Evolutionary conservation across 2,329 filamentous ascomycete genomes (phyloP).

Genomic region (Pseudogymnoascus sp.): DNA sequence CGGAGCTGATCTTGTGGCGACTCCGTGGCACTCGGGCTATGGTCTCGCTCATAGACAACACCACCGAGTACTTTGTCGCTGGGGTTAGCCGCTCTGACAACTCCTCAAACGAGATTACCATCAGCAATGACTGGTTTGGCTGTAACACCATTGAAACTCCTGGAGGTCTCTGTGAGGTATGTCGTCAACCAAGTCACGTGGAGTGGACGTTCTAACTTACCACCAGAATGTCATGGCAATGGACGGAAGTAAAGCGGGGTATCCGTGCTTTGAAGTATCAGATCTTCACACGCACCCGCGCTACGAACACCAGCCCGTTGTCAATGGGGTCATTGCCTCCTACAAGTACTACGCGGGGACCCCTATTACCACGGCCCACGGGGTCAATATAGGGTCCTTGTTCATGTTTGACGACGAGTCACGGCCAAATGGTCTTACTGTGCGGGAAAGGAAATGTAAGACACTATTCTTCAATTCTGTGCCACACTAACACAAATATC

Average conservation of each 20-base stretch:
- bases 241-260: constrained; percentile 15
- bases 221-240: constrained; percentile 18
- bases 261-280: constrained; percentile 21
- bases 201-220: neutral
- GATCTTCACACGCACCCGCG: constrained; percentile 19
- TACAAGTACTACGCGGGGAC: constrained; percentile 24
- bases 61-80: constrained; percentile 24
- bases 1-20: constrained; percentile 16
- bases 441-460: constrained; percentile 31
- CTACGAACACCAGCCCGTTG: constrained; percentile 19
- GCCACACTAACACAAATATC: neutral
- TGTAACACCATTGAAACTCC: constrained; percentile 20
- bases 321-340: constrained; percentile 17
- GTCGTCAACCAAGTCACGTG: neutral
- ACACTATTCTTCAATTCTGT: neutral
- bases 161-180: constrained; percentile 25
- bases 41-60: constrained; percentile 25
- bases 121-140: constrained; percentile 22
- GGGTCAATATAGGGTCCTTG: constrained; percentile 24
- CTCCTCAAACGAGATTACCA: constrained; percentile 12
- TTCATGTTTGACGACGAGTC: constrained; percentile 32
- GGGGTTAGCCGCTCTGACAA: constrained; percentile 16
- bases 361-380: constrained; percentile 21
- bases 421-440: constrained; percentile 40
- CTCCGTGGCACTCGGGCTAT: constrained; percentile 22